Percentiles rank a stretch among this genome's conserved stretches.
These are phyloP conservation scores for Poteriospumella lacustris DNA, from an alignment of 108 stramenopile genomes.

Conservation along the genomic window DNA sequence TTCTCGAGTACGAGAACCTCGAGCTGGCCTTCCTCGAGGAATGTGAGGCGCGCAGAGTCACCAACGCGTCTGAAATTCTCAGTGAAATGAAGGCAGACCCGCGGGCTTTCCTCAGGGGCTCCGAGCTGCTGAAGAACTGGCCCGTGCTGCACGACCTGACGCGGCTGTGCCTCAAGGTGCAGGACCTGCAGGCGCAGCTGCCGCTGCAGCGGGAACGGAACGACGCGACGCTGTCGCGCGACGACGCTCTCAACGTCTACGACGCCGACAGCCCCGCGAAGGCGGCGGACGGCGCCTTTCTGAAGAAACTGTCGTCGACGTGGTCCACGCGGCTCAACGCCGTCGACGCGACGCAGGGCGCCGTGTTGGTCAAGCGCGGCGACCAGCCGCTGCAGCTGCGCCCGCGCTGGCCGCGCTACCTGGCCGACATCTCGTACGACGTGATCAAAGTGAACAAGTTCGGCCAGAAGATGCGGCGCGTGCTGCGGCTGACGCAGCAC, in stretches of 20 bases:
- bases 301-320: neutral
- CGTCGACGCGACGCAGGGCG: neutral
- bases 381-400: neutral
- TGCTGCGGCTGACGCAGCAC: neutral
- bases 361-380: neutral
- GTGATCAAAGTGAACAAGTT: constrained; percentile 25
- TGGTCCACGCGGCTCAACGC: neutral
- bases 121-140: too few species aligned
- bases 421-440: neutral
- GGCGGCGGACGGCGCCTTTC: neutral
- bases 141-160: too few species aligned
- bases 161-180: too few species aligned
- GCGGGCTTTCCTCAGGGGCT: too few species aligned
- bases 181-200: neutral
- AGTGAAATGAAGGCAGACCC: too few species aligned
- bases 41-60: neutral
- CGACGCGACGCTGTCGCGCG: neutral
- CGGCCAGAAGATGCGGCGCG: constrained; percentile 12
- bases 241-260: neutral
- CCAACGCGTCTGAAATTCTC: neutral
- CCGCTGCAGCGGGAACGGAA: neutral
- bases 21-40: neutral
- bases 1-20: constrained; percentile 1
- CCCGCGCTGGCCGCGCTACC: constrained; percentile 10
- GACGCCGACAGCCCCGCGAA: neutral